Conservation (phyloP, 805 yeast species). For the Kuraishia piskuri region DNA sequence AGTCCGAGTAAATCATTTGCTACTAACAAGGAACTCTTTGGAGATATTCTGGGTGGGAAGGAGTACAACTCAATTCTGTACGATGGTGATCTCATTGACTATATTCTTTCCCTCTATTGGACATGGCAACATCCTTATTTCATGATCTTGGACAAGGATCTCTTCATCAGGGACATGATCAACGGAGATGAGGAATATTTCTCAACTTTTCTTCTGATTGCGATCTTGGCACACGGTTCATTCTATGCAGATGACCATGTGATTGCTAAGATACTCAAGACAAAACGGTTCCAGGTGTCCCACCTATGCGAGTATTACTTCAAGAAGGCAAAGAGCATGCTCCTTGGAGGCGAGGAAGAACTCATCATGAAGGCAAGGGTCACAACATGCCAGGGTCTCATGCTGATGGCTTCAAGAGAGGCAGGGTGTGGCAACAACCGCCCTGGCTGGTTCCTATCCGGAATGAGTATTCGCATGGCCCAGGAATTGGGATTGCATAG, state of each 20-base stretch:
- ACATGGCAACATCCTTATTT: not conserved
- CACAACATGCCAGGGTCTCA: not conserved
- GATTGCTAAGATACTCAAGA: not conserved
- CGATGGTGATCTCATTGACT: not conserved
- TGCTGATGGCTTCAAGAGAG: not conserved
- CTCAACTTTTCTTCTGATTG: not conserved
- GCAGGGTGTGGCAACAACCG: not conserved
- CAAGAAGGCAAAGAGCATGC: not conserved
- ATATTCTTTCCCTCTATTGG: not conserved
- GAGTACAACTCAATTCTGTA: not conserved
- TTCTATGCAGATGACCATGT: not conserved
- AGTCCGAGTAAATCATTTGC: not conserved
- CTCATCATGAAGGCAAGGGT: not conserved
- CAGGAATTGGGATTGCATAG: not conserved
- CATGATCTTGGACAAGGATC: not conserved
- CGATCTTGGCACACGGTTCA: not conserved
- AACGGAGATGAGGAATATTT: not conserved
- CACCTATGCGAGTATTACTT: not conserved
- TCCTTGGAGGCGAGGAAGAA: not conserved
- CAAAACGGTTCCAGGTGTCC: not conserved
- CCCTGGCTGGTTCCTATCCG: not conserved
- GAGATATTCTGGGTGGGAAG: not conserved
- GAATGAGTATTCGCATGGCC: not conserved
- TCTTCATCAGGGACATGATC: not conserved
- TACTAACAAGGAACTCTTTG: not conserved